These are phyloP conservation scores for Pleurotus tuoliensis DNA, from an alignment of 768 basidiomycete genomes.

Conservation along the genomic window DNA sequence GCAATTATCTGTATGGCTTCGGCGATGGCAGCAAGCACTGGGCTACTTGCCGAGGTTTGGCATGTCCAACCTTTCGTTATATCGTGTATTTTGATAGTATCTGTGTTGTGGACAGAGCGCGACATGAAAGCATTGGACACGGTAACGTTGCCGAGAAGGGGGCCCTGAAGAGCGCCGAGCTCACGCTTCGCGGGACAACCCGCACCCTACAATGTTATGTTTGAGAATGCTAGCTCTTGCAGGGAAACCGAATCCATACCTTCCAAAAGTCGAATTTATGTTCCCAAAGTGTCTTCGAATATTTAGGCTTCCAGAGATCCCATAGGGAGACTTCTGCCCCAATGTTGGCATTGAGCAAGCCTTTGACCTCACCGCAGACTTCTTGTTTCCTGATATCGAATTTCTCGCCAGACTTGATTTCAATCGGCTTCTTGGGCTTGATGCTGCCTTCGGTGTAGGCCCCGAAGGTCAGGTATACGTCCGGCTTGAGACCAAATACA, in stretches of 20 bases:
- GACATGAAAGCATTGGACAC: too few relatives aligned
- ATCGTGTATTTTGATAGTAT: too few relatives aligned
- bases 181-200: too few relatives aligned
- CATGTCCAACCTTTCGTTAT: too few relatives aligned
- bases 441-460: neutral
- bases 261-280: slow-evolving; percentile 5
- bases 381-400: neutral
- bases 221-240: too few relatives aligned
- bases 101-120: too few relatives aligned
- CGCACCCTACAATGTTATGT: too few relatives aligned
- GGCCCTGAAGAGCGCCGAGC: too few relatives aligned
- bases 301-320: neutral
- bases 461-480: neutral
- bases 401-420: neutral
- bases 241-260: neutral
- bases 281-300: neutral
- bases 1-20: too few relatives aligned
- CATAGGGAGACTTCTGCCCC: slow-evolving; percentile 1
- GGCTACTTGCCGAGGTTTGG: too few relatives aligned
- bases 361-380: neutral
- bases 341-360: neutral
- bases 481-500: neutral
- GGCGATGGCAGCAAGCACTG: too few relatives aligned
- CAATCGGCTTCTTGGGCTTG: neutral
- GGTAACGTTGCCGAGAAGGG: too few relatives aligned